Conservation (phyloP, 163 green algal genomes). For the Chlorella variabilis region DNA sequence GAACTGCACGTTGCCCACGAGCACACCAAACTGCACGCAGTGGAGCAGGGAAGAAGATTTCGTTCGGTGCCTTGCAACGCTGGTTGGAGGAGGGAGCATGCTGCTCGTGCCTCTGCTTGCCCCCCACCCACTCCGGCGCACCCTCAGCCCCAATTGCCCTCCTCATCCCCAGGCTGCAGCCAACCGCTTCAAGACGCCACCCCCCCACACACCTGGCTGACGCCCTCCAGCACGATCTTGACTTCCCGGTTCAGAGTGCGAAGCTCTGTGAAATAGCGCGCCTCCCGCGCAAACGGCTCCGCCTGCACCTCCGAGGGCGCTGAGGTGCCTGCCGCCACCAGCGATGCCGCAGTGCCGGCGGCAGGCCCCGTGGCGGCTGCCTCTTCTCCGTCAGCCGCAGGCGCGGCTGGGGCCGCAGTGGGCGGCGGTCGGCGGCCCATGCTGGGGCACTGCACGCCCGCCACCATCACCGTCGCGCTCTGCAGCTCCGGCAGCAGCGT, state of each 20-base stretch:
- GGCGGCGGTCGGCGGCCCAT: conserved; percentile 60
- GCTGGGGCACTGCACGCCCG: conserved; percentile 80
- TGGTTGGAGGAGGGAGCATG: too few species aligned
- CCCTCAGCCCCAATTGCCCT: too few species aligned
- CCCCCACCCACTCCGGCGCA: too few species aligned
- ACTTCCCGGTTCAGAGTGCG: conserved; percentile 69
- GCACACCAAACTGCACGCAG: conserved; percentile 48
- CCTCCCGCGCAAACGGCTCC: conserved; percentile 87
- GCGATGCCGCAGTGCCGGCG: conserved; percentile 30
- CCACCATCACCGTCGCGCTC: conserved; percentile 72
- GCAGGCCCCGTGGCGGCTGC: conserved; percentile 35
- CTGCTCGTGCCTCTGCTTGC: too few species aligned
- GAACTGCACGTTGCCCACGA: conserved; percentile 49
- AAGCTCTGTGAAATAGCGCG: conserved; percentile 88
- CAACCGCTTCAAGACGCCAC: not conserved
- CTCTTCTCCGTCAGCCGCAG: conserved; percentile 35
- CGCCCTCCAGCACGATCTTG: conserved; percentile 82
- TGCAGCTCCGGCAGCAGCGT: conserved; percentile 77
- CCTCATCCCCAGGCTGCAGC: not conserved
- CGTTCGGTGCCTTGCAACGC: too few species aligned
- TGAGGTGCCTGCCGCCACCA: conserved; percentile 28
- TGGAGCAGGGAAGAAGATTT: too few species aligned
- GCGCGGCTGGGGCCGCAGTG: conserved; percentile 1
- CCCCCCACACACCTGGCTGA: conserved; percentile 29
- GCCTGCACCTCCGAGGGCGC: conserved; percentile 40